Conservation (phyloP, 2,329 filamentous ascomycete species). For the Escovopsis sp. region DNA sequence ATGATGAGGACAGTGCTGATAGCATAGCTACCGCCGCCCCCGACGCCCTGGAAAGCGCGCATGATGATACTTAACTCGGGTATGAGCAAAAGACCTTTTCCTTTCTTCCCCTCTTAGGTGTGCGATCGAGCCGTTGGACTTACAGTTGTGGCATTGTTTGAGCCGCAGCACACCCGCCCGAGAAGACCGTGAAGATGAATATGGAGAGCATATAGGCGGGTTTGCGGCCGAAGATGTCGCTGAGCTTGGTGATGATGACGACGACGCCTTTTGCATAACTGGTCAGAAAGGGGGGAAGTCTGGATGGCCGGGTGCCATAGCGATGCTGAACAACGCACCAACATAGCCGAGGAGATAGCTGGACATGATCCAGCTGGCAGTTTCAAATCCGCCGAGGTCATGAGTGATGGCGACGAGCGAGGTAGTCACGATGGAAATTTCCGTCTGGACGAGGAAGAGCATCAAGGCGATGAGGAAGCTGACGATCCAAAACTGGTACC, state of each 20-base stretch:
- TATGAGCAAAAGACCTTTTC: not conserved
- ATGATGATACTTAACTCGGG: constrained; percentile 24
- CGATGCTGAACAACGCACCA: constrained; percentile 12
- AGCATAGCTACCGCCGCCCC: constrained; percentile 37
- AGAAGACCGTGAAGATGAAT: constrained; percentile 27
- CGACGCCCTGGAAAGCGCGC: constrained; percentile 35
- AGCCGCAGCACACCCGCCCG: constrained; percentile 27
- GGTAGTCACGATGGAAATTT: constrained; percentile 37
- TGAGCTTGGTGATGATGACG: constrained; percentile 28
- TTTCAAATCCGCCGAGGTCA: constrained; percentile 20
- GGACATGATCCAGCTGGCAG: constrained; percentile 31
- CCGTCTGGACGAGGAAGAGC: constrained; percentile 25
- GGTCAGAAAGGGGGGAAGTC: not conserved
- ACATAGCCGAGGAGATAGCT: constrained; percentile 35
- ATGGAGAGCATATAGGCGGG: constrained; percentile 10
- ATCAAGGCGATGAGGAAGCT: constrained; percentile 9
- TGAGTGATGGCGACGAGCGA: constrained; percentile 31
- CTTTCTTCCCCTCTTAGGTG: too few species aligned
- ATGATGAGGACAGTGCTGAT: constrained; percentile 31
- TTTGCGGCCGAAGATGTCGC: constrained; percentile 23
- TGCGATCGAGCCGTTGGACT: not conserved
- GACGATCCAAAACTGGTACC: not conserved
- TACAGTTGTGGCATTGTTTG: constrained; percentile 26
- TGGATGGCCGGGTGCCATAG: too few species aligned
- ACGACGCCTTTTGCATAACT: constrained; percentile 17